Percentiles rank a stretch among this genome's conserved stretches.
phyloP scores from a whole-genome alignment of 75 land plant genomes.

The Adiantum capillusveneris region DNA sequence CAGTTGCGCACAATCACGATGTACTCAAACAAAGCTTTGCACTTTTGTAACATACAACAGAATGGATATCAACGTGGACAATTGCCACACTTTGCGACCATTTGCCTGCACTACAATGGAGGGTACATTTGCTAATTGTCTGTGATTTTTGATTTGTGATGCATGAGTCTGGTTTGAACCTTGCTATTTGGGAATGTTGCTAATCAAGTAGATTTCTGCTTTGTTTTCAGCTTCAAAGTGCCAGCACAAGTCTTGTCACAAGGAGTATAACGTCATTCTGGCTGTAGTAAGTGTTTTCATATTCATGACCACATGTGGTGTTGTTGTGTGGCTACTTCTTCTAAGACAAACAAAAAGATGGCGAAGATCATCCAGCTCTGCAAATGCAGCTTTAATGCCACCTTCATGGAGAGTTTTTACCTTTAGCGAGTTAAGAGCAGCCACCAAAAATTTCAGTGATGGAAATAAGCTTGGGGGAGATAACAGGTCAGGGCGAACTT shows the following conservation, averaged over 20 bases:
- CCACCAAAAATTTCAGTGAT: constrained; percentile 83
- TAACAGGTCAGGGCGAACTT: constrained; percentile 70
- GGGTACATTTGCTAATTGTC: constrained; percentile 33
- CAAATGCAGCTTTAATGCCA: constrained; percentile 59
- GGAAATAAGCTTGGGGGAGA: constrained; percentile 74
- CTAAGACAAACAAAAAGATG: constrained; percentile 62
- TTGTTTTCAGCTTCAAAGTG: constrained; percentile 50
- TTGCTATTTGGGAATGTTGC: not conserved
- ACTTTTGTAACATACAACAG: constrained; percentile 36
- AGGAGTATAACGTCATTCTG: constrained; percentile 81
- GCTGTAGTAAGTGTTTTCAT: constrained; percentile 83
- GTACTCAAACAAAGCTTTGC: constrained; percentile 18
- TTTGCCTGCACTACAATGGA: constrained; percentile 51
- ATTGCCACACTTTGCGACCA: constrained; percentile 49
- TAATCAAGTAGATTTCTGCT: not conserved
- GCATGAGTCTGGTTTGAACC: not conserved
- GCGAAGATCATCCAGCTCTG: constrained; percentile 52
- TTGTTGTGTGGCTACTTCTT: constrained; percentile 78
- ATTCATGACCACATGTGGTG: constrained; percentile 50
- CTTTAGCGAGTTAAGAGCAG: constrained; percentile 56
- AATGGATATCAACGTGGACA: constrained; percentile 34
- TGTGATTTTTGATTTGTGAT: too few species aligned
- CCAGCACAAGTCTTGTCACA: constrained; percentile 45
- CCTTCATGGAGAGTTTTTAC: constrained; percentile 84
- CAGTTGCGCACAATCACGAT: constrained; percentile 1